Conservation (phyloP, 1,284 basidiomycete species). For the Ustilago trichophora region DNA sequence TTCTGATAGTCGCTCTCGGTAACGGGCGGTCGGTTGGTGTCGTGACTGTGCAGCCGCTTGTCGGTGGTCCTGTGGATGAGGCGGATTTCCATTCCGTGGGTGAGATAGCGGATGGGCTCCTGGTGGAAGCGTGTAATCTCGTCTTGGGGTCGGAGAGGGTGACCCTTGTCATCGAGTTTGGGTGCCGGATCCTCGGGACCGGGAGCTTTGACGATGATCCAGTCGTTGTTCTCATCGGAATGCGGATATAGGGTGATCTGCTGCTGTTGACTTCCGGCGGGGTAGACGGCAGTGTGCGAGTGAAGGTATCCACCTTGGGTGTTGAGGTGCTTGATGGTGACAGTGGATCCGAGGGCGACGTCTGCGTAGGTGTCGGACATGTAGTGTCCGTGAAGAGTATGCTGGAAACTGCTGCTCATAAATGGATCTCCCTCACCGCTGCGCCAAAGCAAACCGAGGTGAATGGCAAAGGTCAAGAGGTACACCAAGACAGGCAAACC, state of each 20-base stretch:
- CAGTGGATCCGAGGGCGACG: constrained; percentile 82
- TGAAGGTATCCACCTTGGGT: constrained; percentile 98
- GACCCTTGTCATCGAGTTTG: constrained; percentile 57
- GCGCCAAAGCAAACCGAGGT: constrained; percentile 86
- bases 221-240: constrained; percentile 88
- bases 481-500: constrained; percentile 85
- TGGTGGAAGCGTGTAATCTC: constrained; percentile 51
- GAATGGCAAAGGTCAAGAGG: constrained; percentile 93
- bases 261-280: constrained; percentile 79
- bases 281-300: constrained; percentile 89
- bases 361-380: constrained; percentile 92
- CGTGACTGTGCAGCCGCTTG: constrained; percentile 92
- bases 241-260: constrained; percentile 98
- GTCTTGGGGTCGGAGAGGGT: constrained; percentile 48
- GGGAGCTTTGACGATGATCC: constrained; percentile 76
- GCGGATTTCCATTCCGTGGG: constrained; percentile 78
- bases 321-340: constrained; percentile 88
- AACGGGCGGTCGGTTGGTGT: constrained; percentile 85
- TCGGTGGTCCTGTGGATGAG: constrained; percentile 82
- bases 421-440: constrained; percentile 97
- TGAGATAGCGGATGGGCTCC: constrained; percentile 74
- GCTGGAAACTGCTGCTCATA: constrained; percentile 98
- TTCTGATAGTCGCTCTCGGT: constrained; percentile 99
- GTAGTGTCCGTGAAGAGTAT: constrained; percentile 86
- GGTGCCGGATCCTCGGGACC: constrained; percentile 70